Base-by-base conservation (phyloP, 2,329 filamentous ascomycete species). In the Fusarium sp. region DNA sequence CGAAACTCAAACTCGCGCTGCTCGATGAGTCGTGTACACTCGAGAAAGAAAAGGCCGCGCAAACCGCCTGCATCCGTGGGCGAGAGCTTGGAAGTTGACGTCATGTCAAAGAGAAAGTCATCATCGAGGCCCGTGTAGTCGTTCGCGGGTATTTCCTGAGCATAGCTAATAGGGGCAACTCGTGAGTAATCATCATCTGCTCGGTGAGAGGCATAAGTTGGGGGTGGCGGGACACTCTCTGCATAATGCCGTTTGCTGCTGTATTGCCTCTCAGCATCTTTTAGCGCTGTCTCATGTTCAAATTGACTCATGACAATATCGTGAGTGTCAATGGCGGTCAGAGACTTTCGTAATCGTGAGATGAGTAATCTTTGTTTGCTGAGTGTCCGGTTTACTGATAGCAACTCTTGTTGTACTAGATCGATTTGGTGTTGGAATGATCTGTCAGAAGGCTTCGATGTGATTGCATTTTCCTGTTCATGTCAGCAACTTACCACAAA, bases 351-450 rank as follows among this genome's bases (percentile, higher is more conserved):
- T 49, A 82, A 70, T 20, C 69, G 69, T 24, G 69, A 64, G 20
- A 81, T 74, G 5, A 81, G 75, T 6, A 52, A 63, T 40, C 68
- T 72, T 58, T 83, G 81, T 25, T 74, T 77, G 24, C 58, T 66
- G 27, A 83, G 65, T 3, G 78, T 81, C 27, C 77, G 75, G 42
- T 75, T 78, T 25, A 84, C 77, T 20, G 81, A 77, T 22, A 73
- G 71, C 30, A 84, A 74, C 63, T 85, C 83, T 57, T 84, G 80
- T 20, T 79, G 77, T 1, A 83, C 75, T 16, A 82, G 76, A 40
- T 79, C 78, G 52, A 85, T 76, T 18, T 78, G 76, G 52, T 81
- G 79, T 58, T 84, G 80, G 41, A 81, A 80, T 3, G 79, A 79
- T 22, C 81, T 78, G 42, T 83, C 79, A 3, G 82, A 81, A 6